These are phyloP conservation scores for Nigrospora sphaerica DNA, from an alignment of 2,329 filamentous ascomycete genomes.

Conservation along the genomic window DNA sequence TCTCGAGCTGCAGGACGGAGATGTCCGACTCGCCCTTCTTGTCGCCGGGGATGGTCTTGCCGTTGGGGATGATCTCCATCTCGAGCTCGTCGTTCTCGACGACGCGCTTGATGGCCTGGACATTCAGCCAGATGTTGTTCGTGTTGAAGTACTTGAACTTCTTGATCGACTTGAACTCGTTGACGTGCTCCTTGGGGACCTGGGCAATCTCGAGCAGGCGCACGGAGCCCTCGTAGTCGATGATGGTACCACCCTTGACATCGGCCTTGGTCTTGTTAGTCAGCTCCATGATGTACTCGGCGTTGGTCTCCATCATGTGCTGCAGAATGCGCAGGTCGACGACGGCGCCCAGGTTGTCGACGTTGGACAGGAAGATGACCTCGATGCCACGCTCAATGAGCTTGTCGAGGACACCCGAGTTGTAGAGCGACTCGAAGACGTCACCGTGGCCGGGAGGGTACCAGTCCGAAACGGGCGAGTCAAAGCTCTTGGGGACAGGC, in stretches of 20 bases:
- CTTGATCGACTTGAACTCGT: conserved; percentile 99
- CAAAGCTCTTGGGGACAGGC: conserved; percentile 82
- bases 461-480: conserved; percentile 91
- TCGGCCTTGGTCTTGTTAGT: conserved; percentile 99
- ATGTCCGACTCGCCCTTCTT: conserved; percentile 99
- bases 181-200: conserved; percentile 98
- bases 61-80: conserved; percentile 99
- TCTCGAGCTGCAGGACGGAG: conserved; percentile 97
- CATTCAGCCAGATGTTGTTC: conserved; percentile 99
- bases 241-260: conserved; percentile 99
- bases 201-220: conserved; percentile 97
- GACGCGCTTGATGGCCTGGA: conserved; percentile 94
- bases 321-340: conserved; percentile 97
- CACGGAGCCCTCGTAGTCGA: conserved; percentile 96
- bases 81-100: conserved; percentile 97
- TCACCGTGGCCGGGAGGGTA: conserved; percentile 99
- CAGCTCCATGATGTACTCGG: conserved; percentile 99
- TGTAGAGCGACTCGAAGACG: conserved; percentile 99
- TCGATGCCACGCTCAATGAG: conserved; percentile 92
- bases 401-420: conserved; percentile 96
- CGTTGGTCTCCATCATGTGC: conserved; percentile 96
- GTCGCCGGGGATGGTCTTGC: conserved; percentile 95
- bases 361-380: conserved; percentile 98
- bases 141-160: conserved; percentile 99
- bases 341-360: conserved; percentile 95